Percentiles rank a stretch among this genome's conserved stretches.
Conservation (phyloP, 139 green algal species). For the Gonium pectorale region DNA sequence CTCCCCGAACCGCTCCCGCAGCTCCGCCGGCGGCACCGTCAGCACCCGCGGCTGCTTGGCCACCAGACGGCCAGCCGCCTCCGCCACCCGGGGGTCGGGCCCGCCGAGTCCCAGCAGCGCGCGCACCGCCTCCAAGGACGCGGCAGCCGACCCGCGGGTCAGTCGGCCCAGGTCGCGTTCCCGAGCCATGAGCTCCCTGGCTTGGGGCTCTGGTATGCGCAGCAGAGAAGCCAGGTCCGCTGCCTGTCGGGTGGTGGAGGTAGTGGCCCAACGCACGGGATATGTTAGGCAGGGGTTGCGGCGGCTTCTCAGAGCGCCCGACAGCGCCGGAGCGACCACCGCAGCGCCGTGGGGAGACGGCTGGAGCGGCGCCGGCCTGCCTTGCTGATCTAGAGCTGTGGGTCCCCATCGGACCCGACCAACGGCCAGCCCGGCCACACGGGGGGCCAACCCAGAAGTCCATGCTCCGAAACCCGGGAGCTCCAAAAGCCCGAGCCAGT, state of each 20-base stretch:
- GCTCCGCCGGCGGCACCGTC: slow-evolving; percentile 19
- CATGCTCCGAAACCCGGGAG: too few species aligned
- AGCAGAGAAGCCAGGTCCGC: slow-evolving; percentile 12
- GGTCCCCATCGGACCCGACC: too few species aligned
- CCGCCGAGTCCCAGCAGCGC: slow-evolving; percentile 1
- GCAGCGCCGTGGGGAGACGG: too few species aligned
- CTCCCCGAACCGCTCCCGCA: slow-evolving; percentile 19
- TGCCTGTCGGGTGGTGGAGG: not conserved
- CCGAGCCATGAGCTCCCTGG: slow-evolving; percentile 2
- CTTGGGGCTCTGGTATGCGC: not conserved
- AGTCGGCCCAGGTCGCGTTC: slow-evolving; percentile 8
- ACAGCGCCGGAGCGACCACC: too few species aligned
- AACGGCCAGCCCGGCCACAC: too few species aligned
- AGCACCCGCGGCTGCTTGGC: not conserved
- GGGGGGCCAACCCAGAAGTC: too few species aligned
- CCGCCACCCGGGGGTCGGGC: not conserved
- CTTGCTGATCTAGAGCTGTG: too few species aligned
- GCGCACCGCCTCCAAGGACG: not conserved
- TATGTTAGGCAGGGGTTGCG: too few species aligned
- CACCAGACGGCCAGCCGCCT: not conserved
- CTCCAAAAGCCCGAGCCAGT: too few species aligned
- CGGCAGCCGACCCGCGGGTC: not conserved
- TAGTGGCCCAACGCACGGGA: too few species aligned
- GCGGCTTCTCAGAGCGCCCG: too few species aligned
- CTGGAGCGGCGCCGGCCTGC: too few species aligned